A percentile compares a stretch with the other conserved stretches of the same genome.
Evolutionary conservation across 805 yeast species (phyloP).

Genomic region (Barnettozyma populi): DNA sequence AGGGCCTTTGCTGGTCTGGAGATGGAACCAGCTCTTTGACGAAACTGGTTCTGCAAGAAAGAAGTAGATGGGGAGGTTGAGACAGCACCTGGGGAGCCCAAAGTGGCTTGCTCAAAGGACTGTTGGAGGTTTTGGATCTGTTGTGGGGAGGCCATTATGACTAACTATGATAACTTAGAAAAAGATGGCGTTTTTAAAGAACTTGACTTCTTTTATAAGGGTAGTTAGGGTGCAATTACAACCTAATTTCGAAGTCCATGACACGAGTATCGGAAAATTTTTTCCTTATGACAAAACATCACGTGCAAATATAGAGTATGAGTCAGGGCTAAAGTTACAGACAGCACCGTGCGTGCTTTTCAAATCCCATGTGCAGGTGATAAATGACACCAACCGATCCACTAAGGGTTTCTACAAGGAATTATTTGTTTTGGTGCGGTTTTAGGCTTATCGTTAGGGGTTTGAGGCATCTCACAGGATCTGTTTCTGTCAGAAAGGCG

Average conservation of each 20-base stretch:
- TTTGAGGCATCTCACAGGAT: not conserved
- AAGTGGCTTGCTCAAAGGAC: slow-evolving; percentile 50
- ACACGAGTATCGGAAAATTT: not conserved
- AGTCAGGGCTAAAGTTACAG: not conserved
- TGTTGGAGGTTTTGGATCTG: slow-evolving; percentile 52
- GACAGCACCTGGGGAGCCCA: slow-evolving; percentile 65
- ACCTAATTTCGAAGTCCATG: slow-evolving; percentile 1
- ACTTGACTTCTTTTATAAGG: not conserved
- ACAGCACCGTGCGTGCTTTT: not conserved
- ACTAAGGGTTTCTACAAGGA: not conserved
- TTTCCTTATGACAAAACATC: slow-evolving; percentile 6
- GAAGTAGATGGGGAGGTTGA: slow-evolving; percentile 80
- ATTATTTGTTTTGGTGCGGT: not conserved
- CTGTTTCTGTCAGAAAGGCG: not conserved
- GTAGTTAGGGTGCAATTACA: not conserved
- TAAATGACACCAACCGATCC: not conserved
- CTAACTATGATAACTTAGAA: not conserved
- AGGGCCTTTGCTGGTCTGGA: slow-evolving; percentile 59
- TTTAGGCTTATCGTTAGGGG: not conserved
- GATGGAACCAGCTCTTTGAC: slow-evolving; percentile 36
- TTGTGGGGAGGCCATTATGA: slow-evolving; percentile 58
- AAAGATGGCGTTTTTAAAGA: not conserved
- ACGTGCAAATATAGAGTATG: slow-evolving; percentile 4
- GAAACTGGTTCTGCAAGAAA: slow-evolving; percentile 43
- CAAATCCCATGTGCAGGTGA: not conserved